Conservation (phyloP, 768 basidiomycete species). For the Leccinum subtestaceum region DNA sequence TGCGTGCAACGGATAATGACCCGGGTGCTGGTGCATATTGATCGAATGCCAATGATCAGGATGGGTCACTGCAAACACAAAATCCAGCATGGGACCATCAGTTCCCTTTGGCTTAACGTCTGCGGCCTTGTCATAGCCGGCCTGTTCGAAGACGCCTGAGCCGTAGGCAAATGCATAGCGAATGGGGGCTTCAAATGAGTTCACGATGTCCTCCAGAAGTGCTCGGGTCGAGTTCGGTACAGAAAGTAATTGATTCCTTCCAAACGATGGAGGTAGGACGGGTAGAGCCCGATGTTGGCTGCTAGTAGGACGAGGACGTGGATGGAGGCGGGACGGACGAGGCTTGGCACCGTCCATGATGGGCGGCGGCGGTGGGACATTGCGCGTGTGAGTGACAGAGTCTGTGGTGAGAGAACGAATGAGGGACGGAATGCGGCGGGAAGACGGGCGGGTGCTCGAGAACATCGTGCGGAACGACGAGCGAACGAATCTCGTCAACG, state of each 20-base stretch:
- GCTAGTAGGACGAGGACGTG: constrained; percentile 38
- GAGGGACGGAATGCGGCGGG: constrained; percentile 15
- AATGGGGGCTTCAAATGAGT: constrained; percentile 83
- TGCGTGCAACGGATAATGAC: constrained; percentile 89
- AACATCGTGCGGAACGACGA: constrained; percentile 25
- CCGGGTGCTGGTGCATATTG: constrained; percentile 89
- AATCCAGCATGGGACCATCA: constrained; percentile 84
- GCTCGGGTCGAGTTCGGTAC: constrained; percentile 79
- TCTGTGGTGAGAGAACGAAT: constrained; percentile 29
- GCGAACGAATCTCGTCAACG: constrained; percentile 7
- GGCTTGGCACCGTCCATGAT: constrained; percentile 29
- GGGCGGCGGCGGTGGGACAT: constrained; percentile 29
- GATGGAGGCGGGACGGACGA: constrained; percentile 39
- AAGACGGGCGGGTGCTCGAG: constrained; percentile 14
- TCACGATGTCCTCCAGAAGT: constrained; percentile 76
- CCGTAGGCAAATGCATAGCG: constrained; percentile 98
- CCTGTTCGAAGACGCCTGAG: constrained; percentile 92
- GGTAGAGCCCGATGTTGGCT: constrained; percentile 40
- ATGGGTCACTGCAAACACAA: constrained; percentile 94
- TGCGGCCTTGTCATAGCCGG: constrained; percentile 55
- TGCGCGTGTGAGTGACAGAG: constrained; percentile 23
- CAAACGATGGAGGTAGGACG: constrained; percentile 67
- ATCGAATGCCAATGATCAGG: constrained; percentile 92
- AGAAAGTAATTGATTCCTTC: constrained; percentile 76
- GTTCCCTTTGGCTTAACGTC: constrained; percentile 29